These are phyloP conservation scores for Lasiosphaeria miniovina DNA, from an alignment of 495 filamentous ascomycete species.

Conservation along the genomic window DNA sequence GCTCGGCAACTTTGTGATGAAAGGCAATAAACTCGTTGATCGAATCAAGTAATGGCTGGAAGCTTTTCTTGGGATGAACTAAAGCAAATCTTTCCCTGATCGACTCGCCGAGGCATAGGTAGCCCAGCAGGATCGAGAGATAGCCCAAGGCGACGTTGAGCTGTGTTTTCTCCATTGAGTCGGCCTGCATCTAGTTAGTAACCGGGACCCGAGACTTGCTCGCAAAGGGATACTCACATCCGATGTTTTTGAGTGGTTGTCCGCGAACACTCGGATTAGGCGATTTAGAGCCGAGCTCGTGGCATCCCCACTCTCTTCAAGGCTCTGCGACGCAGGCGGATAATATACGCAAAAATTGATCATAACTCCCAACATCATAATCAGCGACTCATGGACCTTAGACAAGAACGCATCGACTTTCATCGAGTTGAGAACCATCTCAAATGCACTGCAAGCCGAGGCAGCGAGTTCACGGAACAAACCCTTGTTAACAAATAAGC, in stretches of 20 bases:
- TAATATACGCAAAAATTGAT: slow-evolving; percentile 87
- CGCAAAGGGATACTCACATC: slow-evolving; percentile 43
- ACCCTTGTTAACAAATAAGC: slow-evolving; percentile 57
- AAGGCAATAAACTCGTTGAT: slow-evolving; percentile 81
- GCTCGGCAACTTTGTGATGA: slow-evolving; percentile 69
- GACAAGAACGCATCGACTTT: slow-evolving; percentile 36
- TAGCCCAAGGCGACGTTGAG: slow-evolving; percentile 90
- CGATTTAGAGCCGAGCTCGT: slow-evolving; percentile 39
- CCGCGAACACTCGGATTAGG: slow-evolving; percentile 50
- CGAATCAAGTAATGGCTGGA: slow-evolving; percentile 67
- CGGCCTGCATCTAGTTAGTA: slow-evolving; percentile 53
- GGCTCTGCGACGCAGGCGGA: slow-evolving; percentile 43
- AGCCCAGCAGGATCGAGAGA: slow-evolving; percentile 78
- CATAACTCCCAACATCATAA: slow-evolving; percentile 77
- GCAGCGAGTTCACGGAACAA: slow-evolving; percentile 55
- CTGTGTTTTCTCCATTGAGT: slow-evolving; percentile 78
- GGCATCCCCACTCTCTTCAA: slow-evolving; percentile 30
- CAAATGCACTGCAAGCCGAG: slow-evolving; percentile 37
- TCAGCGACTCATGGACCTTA: slow-evolving; percentile 61
- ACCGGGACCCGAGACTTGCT: slow-evolving; percentile 16
- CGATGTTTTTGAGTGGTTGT: slow-evolving; percentile 46
- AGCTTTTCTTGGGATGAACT: slow-evolving; percentile 55
- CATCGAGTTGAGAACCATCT: slow-evolving; percentile 42
- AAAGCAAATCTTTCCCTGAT: slow-evolving; percentile 49
- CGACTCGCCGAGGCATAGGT: slow-evolving; percentile 61